Base-by-base conservation (phyloP, 345 rosid species). In the Raphanus raphanistrum region DNA sequence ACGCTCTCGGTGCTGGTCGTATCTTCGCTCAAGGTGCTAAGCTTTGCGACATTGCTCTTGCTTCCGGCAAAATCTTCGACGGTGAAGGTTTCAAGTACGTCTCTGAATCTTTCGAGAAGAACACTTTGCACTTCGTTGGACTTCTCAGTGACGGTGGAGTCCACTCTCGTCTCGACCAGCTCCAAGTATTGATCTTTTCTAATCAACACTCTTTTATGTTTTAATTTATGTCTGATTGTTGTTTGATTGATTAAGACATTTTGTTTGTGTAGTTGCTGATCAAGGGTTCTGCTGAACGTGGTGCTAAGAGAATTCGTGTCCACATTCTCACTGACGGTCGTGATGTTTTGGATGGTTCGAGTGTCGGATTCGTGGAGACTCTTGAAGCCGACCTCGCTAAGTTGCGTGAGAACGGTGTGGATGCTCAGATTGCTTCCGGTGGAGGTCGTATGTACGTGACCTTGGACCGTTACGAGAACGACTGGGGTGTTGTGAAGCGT, bases 361-460 rank as follows among this genome's bases (percentile, higher is more conserved):
- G 99, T 52, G 84, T 95, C 27, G 96, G 90, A 50, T 92, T 89
- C 74, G 91, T 86, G 12, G 97, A 95, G 79, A 92, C 88, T 31
- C 89, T 95, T 60, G 98, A 89, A 82, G 87, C 86, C 0, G 92
- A 90, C 64, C 87, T 95, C 13, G 85, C 79, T 33, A 71, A 80
- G 0, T 75, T 91, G 36, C 86, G 90, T n/a, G 82, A 68, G 68
- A 92, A 92, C 29, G 99, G 98, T 63, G 73, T 90, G 31, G 99
- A 95, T 81, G 98, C 98, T 31, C 90, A 82, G 77, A 79, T 95
- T 70, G 99, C 98, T 59, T 95, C 99, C 65, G 99, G 99, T 82
- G 99, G 99, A 57, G 99, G 99, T 25, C 97, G 99, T 66, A 95
- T 95, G 99, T 83, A 90, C 29, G 98, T 95, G 48, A 95, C 98